Percentiles rank a stretch among this genome's conserved stretches.
These are phyloP conservation scores for Cercospora berteroae DNA, from an alignment of 2,329 filamentous ascomycete genomes.

Conservation along the genomic window DNA sequence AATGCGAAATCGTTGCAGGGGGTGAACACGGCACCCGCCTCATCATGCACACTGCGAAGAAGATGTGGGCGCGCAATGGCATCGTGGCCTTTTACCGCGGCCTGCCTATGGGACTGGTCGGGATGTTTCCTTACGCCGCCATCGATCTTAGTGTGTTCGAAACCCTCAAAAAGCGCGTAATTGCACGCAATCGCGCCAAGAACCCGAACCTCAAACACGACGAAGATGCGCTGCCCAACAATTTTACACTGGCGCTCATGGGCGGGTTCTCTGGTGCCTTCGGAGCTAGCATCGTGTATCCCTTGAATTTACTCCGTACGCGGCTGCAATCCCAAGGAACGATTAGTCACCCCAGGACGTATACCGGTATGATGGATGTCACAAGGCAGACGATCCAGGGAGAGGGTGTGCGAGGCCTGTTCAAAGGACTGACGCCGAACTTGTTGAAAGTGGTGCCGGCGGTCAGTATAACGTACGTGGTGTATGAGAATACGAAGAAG, in stretches of 20 bases:
- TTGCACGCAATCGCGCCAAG: constrained; percentile 62
- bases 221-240: constrained; percentile 72
- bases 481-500: constrained; percentile 86
- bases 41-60: constrained; percentile 76
- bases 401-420: constrained; percentile 82
- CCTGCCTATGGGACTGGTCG: constrained; percentile 86
- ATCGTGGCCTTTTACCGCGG: constrained; percentile 81
- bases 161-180: constrained; percentile 75
- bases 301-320: constrained; percentile 88
- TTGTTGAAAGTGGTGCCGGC: constrained; percentile 93
- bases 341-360: constrained; percentile 75
- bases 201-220: constrained; percentile 64
- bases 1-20: constrained; percentile 88
- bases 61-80: constrained; percentile 79
- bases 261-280: constrained; percentile 89
- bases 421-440: constrained; percentile 93
- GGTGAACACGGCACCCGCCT: constrained; percentile 80
- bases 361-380: constrained; percentile 88
- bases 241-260: constrained; percentile 81
- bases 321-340: constrained; percentile 87
- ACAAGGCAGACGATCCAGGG: constrained; percentile 75
- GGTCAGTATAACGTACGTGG: constrained; percentile 87
- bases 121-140: constrained; percentile 97
- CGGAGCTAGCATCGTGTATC: constrained; percentile 91
- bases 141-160: constrained; percentile 97